These are phyloP conservation scores for Pythium periplocum DNA, from an alignment of 352 stramenopile genomes.

Conservation along the genomic window DNA sequence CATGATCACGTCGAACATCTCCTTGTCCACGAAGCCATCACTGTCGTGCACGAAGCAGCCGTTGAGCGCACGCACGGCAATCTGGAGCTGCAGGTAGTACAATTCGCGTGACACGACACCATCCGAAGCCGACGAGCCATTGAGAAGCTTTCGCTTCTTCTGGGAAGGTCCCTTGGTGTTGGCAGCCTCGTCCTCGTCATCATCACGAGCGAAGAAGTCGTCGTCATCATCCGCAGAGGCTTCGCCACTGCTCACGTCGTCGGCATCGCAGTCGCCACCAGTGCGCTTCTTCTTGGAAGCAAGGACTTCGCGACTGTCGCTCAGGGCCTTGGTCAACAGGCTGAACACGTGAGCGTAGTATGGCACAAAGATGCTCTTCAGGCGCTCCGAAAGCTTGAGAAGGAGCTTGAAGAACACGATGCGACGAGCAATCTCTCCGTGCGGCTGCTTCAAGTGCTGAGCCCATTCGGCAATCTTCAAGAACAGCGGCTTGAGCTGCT, in stretches of 20 bases:
- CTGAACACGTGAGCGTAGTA: slow-evolving; percentile 82
- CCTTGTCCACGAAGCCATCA: slow-evolving; percentile 86
- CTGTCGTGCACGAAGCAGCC: slow-evolving; percentile 84
- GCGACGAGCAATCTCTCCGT: slow-evolving; percentile 35
- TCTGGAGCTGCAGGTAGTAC: slow-evolving; percentile 44
- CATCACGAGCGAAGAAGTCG: slow-evolving; percentile 46
- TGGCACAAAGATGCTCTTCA: slow-evolving; percentile 86
- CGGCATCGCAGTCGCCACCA: slow-evolving; percentile 14
- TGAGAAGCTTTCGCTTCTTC: slow-evolving; percentile 57
- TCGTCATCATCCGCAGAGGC: slow-evolving; percentile 45
- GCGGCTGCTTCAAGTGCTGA: slow-evolving; percentile 32
- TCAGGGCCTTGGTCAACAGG: slow-evolving; percentile 39
- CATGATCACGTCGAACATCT: slow-evolving; percentile 76
- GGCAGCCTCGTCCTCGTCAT: slow-evolving; percentile 12
- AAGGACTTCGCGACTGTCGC: slow-evolving; percentile 44
- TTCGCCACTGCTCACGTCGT: slow-evolving; percentile 26
- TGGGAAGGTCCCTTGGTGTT: slow-evolving; percentile 10
- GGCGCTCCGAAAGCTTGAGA: slow-evolving; percentile 68
- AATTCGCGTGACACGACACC: slow-evolving; percentile 25
- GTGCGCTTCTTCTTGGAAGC: slow-evolving; percentile 31
- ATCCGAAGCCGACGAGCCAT: slow-evolving; percentile 10
- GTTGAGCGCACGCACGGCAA: slow-evolving; percentile 63
- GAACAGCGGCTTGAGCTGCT: slow-evolving; percentile 87
- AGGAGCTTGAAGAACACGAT: slow-evolving; percentile 83
- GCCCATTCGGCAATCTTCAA: slow-evolving; percentile 81